Evolutionary conservation across 75 land plant genomes (phyloP), one percentile per base, ranked within the genome.

Genomic region (Selaginella moellendorffii): DNA sequence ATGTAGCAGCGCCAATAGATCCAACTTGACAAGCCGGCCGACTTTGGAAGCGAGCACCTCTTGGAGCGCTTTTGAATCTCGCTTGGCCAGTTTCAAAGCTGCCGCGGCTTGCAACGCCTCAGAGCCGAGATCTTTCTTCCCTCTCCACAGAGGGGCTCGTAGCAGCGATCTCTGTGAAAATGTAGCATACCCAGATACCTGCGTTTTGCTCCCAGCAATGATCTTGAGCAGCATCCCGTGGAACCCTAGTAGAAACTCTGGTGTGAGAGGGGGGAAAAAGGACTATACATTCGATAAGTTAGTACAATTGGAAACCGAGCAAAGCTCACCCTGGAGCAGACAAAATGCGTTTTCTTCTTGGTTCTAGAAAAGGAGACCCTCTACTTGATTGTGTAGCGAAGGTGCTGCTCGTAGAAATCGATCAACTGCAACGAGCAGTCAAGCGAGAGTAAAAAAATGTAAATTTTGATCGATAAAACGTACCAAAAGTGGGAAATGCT

Each of bases 121-220:
- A 65, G 84, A 86, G 12, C 97, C 84, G 12, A 90, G 74, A 59
- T 79, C 61, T 69, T 86, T 87, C 70, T 77, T 80, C 12, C 87
- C 81, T 26, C 88, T 74, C 97, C 97, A 90, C 20, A 90, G 71
- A 0, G 97, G 72, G 1, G 91, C 97, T 29, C 97, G 79, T 0
- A 90, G 91, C 70, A 85, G 67, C 17, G 67, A 36, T 22, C 28
- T 19, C 63, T 25, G 28, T 10, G 63, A 2, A 1, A 24, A 10
- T 9, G 46, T 36, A 5, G 46, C 5, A 36, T 36, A 36, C 14
- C 46, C 46, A n/a, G n/a, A n/a, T n/a, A n/a, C n/a, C n/a, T n/a
- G n/a, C n/a, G n/a, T n/a, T n/a, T n/a, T n/a, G n/a, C n/a, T n/a
- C n/a, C n/a, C n/a, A n/a, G n/a, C n/a, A n/a, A n/a, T n/a, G n/a